Conservation (phyloP, 2,329 filamentous ascomycete genomes). For the Ascochyta koolunga region DNA sequence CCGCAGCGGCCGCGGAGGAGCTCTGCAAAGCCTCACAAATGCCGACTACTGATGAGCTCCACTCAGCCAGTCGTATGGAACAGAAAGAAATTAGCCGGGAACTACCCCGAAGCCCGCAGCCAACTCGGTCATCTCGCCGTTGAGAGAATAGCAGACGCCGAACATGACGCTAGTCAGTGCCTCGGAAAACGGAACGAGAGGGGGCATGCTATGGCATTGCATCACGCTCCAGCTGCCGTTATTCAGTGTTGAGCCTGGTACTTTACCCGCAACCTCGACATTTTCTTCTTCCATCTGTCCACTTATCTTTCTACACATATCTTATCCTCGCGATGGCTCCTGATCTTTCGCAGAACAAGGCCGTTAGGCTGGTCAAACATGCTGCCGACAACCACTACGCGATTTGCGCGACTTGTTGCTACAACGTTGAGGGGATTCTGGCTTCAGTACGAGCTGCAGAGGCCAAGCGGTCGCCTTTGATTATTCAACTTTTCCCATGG, state of each 20-base stretch:
- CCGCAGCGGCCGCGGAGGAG: slow-evolving; percentile 17
- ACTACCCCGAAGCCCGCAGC: slow-evolving; percentile 16
- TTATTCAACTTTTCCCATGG: slow-evolving; percentile 78
- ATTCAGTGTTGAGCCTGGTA: slow-evolving; percentile 47
- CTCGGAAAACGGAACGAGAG: slow-evolving; percentile 17
- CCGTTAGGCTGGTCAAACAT: slow-evolving; percentile 59
- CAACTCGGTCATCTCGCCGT: slow-evolving; percentile 23
- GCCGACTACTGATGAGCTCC: slow-evolving; percentile 1
- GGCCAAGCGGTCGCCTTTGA: slow-evolving; percentile 68
- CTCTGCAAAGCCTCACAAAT: slow-evolving; percentile 8
- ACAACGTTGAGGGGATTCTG: slow-evolving; percentile 74
- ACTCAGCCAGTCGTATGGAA: slow-evolving; percentile 1
- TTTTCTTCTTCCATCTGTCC: not conserved
- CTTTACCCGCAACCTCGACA: slow-evolving; percentile 4
- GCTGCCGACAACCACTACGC: slow-evolving; percentile 63
- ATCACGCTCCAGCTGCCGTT: slow-evolving; percentile 45
- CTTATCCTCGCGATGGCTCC: slow-evolving; percentile 58
- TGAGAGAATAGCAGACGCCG: slow-evolving; percentile 14
- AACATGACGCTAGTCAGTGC: slow-evolving; percentile 12
- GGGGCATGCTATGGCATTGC: slow-evolving; percentile 5
- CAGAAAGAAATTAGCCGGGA: slow-evolving; percentile 20
- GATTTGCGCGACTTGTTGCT: slow-evolving; percentile 66
- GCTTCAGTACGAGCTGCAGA: slow-evolving; percentile 73
- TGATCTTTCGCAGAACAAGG: slow-evolving; percentile 54
- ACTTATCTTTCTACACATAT: not conserved